These are phyloP conservation scores for Claviceps sp. DNA, from an alignment of 2,329 filamentous ascomycete species.

Conservation along the genomic window DNA sequence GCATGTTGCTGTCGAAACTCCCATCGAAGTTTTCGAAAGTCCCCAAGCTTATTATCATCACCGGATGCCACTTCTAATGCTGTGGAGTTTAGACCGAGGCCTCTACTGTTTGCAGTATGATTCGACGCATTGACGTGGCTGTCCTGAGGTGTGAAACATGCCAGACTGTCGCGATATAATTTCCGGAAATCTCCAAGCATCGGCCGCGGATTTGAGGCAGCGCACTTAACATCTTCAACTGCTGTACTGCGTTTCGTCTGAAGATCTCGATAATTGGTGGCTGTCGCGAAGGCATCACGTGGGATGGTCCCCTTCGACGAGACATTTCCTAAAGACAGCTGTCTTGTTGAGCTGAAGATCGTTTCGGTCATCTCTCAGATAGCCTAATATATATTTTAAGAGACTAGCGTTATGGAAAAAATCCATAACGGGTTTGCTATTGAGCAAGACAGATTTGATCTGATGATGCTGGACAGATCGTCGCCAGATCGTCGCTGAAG, in stretches of 20 bases:
- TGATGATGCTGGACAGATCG: neutral
- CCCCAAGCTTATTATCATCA: neutral
- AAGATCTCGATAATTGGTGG: neutral
- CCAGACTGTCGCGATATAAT: neutral
- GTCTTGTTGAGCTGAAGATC: neutral
- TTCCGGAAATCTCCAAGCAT: constrained; percentile 6
- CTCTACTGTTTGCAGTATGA: neutral
- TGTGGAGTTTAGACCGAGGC: too few species aligned
- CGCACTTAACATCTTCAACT: neutral
- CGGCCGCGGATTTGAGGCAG: neutral
- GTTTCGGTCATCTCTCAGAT: neutral
- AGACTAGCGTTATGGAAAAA: neutral
- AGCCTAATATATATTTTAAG: neutral
- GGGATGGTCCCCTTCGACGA: neutral
- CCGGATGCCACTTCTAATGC: neutral
- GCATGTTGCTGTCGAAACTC: neutral
- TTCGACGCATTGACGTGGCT: neutral
- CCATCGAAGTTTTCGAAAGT: constrained; percentile 1
- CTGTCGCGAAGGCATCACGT: neutral
- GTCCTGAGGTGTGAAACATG: neutral
- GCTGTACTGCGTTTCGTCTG: neutral
- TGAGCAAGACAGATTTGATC: neutral
- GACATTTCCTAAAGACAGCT: neutral
- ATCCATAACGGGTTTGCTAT: neutral
- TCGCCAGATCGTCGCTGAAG: neutral